Conservation (phyloP, 805 yeast species). For the Spathaspora boniae region DNA sequence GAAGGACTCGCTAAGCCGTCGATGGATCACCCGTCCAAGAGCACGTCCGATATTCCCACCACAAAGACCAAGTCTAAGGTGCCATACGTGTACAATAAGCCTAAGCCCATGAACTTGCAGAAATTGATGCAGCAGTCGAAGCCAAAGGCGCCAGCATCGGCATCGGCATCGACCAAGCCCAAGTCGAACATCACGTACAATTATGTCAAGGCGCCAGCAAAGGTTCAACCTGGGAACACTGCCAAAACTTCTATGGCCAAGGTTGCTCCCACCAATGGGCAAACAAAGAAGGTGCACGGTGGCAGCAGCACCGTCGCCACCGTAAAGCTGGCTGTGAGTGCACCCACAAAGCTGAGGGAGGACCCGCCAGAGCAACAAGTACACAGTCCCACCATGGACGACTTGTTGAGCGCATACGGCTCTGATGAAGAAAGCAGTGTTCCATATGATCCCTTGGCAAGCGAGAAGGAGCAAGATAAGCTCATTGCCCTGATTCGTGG, state of each 20-base stretch:
- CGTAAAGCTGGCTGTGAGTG: too few relatives aligned
- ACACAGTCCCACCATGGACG: conserved; percentile 26
- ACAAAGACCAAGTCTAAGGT: conserved; percentile 4
- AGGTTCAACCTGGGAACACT: conserved; percentile 10
- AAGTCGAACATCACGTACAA: conserved; percentile 30
- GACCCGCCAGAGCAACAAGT: conserved; percentile 5
- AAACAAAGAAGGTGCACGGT: background rate
- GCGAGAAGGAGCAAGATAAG: conserved; percentile 29
- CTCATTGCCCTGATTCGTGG: conserved; percentile 55
- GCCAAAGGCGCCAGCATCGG: conserved; percentile 6
- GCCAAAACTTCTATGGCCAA: conserved; percentile 8
- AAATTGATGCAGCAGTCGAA: conserved; percentile 24
- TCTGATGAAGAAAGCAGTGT: conserved; percentile 18
- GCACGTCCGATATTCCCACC: conserved; percentile 21
- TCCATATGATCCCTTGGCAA: conserved; percentile 15
- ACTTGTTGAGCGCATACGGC: conserved; percentile 19
- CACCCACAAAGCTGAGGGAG: conserved; percentile 3
- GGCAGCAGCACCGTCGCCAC: conserved; percentile 6
- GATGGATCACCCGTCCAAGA: conserved; percentile 14
- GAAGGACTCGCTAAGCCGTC: background rate
- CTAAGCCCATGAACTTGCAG: conserved; percentile 36
- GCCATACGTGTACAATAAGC: conserved; percentile 33
- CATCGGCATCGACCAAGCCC: conserved; percentile 5
- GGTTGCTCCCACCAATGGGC: too few relatives aligned
- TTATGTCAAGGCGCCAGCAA: conserved; percentile 17